Percentiles rank a stretch among this genome's conserved stretches.
Evolutionary conservation across 2,329 filamentous ascomycete genomes (phyloP).

Genomic region (Uncinocarpus reesii): DNA sequence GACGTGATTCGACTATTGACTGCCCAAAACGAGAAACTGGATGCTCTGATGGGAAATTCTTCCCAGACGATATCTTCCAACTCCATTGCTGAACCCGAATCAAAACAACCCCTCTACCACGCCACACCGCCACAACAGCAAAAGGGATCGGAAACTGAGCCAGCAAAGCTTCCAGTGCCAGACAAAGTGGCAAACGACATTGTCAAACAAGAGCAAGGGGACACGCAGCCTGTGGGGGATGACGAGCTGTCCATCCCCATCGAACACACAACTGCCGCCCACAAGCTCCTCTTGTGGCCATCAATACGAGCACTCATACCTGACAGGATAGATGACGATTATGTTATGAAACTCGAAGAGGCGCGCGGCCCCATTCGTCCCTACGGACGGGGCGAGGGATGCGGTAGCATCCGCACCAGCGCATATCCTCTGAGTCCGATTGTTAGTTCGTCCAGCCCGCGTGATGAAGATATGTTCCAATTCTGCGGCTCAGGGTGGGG

Average conservation of each 20-base stretch:
- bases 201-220: conserved; percentile 32
- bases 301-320: conserved; percentile 56
- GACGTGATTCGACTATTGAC: conserved; percentile 9
- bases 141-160: background rate
- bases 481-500: conserved; percentile 43
- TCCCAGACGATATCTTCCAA: background rate
- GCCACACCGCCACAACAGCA: background rate
- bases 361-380: conserved; percentile 62
- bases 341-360: conserved; percentile 67
- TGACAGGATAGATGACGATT: conserved; percentile 52
- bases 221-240: conserved; percentile 25
- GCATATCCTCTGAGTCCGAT: conserved; percentile 13
- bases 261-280: conserved; percentile 84
- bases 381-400: conserved; percentile 69
- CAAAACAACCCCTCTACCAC: background rate
- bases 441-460: conserved; percentile 18
- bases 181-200: background rate
- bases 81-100: background rate
- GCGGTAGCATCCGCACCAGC: conserved; percentile 40
- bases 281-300: conserved; percentile 64
- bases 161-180: background rate
- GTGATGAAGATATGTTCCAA: conserved; percentile 23
- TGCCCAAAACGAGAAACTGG: conserved; percentile 13
- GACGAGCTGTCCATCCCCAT: conserved; percentile 61
- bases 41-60: conserved; percentile 12